These are phyloP conservation scores for Coemansia sp. DNA, from an alignment of 192 early-diverging fungal species.

Conservation along the genomic window DNA sequence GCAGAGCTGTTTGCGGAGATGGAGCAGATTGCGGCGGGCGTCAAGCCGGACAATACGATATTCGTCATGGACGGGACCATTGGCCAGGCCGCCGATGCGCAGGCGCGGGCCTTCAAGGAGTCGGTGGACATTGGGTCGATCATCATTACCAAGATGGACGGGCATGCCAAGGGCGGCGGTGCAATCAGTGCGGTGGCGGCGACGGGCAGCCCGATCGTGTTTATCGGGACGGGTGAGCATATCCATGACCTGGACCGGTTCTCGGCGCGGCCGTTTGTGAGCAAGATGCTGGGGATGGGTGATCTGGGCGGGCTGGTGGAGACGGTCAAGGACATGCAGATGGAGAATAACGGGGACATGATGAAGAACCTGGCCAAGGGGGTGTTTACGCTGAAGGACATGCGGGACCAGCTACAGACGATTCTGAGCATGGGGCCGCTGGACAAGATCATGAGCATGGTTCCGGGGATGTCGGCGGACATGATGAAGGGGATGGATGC, in stretches of 20 bases:
- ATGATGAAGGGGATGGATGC: slow-evolving; percentile 55
- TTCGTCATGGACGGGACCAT: slow-evolving; percentile 99
- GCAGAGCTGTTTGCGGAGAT: slow-evolving; percentile 92
- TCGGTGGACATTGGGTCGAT: slow-evolving; percentile 91
- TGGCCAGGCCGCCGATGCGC: slow-evolving; percentile 91
- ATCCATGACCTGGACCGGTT: slow-evolving; percentile 92
- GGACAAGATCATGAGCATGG: slow-evolving; percentile 83
- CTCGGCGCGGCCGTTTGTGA: slow-evolving; percentile 78
- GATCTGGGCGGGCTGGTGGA: slow-evolving; percentile 84
- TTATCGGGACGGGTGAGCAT: slow-evolving; percentile 97
- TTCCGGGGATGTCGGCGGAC: slow-evolving; percentile 66
- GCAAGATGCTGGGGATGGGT: slow-evolving; percentile 94
- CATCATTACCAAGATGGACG: slow-evolving; percentile 98
- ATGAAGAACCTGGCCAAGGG: slow-evolving; percentile 88
- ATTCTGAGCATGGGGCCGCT: slow-evolving; percentile 89
- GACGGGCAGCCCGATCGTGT: slow-evolving; percentile 86
- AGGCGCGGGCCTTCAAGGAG: slow-evolving; percentile 89
- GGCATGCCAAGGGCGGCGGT: slow-evolving; percentile 97
- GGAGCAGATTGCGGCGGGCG: slow-evolving; percentile 84
- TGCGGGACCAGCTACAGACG: slow-evolving; percentile 88
- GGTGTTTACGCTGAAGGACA: slow-evolving; percentile 84
- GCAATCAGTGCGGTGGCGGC: slow-evolving; percentile 97
- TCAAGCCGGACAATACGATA: slow-evolving; percentile 83
- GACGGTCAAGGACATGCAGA: slow-evolving; percentile 78
- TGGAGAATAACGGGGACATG: slow-evolving; percentile 80